Conservation (phyloP, 2,329 filamentous ascomycete species). For the Sordariomycetes sp. region DNA sequence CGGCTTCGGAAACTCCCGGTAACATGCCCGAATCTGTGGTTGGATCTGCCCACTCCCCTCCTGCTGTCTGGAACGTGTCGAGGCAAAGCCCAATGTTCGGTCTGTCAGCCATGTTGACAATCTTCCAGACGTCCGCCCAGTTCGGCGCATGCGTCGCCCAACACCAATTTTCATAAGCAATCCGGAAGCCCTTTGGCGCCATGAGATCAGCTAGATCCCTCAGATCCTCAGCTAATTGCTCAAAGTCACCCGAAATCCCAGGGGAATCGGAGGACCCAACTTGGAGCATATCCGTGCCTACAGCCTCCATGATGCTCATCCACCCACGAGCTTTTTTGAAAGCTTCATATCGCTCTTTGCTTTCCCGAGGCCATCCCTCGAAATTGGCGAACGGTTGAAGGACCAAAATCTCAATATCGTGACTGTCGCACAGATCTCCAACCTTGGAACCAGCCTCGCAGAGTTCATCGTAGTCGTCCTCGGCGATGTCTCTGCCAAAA, state of each 20-base stretch:
- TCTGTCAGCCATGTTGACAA: conserved; percentile 52
- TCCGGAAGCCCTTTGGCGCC: conserved; percentile 42
- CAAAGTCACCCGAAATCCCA: conserved; percentile 38
- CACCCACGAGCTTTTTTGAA: conserved; percentile 56
- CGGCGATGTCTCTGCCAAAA: conserved; percentile 38
- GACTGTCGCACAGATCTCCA: conserved; percentile 40
- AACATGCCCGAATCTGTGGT: conserved; percentile 51
- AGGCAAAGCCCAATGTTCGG: conserved; percentile 66
- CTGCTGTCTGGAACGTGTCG: conserved; percentile 69
- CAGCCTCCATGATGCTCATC: conserved; percentile 62
- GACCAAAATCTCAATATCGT: conserved; percentile 55
- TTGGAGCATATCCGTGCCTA: conserved; percentile 63
- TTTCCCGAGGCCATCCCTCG: conserved; percentile 59
- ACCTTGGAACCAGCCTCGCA: conserved; percentile 44
- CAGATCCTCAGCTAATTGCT: conserved; percentile 50
- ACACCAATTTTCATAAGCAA: conserved; percentile 79
- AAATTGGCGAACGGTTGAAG: conserved; percentile 71
- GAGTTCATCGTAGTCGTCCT: conserved; percentile 51
- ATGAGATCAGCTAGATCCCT: conserved; percentile 55
- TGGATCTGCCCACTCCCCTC: conserved; percentile 66
- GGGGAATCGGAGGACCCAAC: conserved; percentile 55
- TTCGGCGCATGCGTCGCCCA: conserved; percentile 62
- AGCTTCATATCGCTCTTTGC: conserved; percentile 48
- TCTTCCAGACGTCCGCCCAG: conserved; percentile 63
- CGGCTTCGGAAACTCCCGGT: not conserved